These are phyloP conservation scores for Nakaseomyces bracarensis DNA, from an alignment of 1,139 yeast species.

Conservation along the genomic window DNA sequence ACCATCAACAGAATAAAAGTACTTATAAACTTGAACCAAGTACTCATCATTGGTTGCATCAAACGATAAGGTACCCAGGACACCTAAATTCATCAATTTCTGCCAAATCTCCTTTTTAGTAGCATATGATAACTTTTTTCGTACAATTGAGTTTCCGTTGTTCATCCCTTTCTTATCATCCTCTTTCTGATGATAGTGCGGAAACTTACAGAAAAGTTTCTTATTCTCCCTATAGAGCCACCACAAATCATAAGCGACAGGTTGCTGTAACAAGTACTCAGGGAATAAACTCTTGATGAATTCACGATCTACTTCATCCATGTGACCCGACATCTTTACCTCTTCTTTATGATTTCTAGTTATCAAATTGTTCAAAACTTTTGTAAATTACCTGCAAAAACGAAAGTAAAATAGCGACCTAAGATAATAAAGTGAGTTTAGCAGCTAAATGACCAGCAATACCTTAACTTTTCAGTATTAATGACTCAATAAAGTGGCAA, in stretches of 20 bases:
- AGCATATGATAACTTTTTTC: conserved; percentile 13
- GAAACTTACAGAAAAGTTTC: conserved; percentile 23
- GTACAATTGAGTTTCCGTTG: not conserved
- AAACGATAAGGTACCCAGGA: conserved; percentile 29
- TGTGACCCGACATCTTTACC: conserved; percentile 6
- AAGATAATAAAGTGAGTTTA: no score
- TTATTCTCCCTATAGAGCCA: conserved; percentile 22
- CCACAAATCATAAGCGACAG: conserved; percentile 29
- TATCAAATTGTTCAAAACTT: no score
- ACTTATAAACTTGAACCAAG: conserved; percentile 28
- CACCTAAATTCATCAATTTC: conserved; percentile 27
- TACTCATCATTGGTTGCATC: conserved; percentile 28
- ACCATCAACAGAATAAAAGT: conserved; percentile 22
- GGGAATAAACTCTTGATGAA: conserved; percentile 26
- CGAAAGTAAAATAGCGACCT: no score
- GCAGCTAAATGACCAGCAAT: no score
- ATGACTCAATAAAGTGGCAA: no score
- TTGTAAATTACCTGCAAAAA: no score
- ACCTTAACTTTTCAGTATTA: no score
- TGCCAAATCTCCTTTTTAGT: conserved; percentile 30
- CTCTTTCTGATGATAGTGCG: conserved; percentile 9
- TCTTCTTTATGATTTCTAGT: not conserved
- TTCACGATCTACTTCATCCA: conserved; percentile 17
- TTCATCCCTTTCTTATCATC: not conserved
- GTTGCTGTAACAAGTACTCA: conserved; percentile 27